Evolutionary conservation across 1,284 basidiomycete genomes (phyloP), one percentile per base, ranked within the genome.

Genomic region (Fomitiporia mediterranea): DNA sequence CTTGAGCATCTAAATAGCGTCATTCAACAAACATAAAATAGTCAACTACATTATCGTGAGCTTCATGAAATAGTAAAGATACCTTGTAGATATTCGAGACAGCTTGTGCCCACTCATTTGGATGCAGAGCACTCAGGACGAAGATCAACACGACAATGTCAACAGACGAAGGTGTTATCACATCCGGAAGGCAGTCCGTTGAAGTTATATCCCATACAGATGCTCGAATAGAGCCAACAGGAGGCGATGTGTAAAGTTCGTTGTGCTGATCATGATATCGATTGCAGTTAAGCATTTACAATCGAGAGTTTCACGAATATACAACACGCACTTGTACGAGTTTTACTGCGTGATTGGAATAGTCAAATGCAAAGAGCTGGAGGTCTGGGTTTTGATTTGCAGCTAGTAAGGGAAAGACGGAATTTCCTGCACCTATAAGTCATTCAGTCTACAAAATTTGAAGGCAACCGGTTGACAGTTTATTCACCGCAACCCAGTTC

Each of bases 71-170:
- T 6, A 46, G n/a, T 13, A 5, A 46, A 9, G 76, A 21, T 49
- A 92, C 92, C 64, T 76, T 79, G 64, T 88, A 82, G 0, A 97
- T 80, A 67, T 99, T 99, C n/a, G 77, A 70, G 17, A 97, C 76
- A 0, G 95, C 95, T 57, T 80, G 81, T 0, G 73, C 69, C 97
- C 97, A 99, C 74, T 99, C 96, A 50, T 83, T 71, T 0, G 97
- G 97, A 68, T 98, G 94, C 15, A 99, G 73, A 0, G 97, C 97
- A 53, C 91, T 95, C 53, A 99, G 74, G 13, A 98, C 94, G 67
- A 98, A 99, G 47, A 99, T 90, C 61, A 98, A 81, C n/a, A 95
- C 83, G 38, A 93, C 77, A 32, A 98, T 84, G 66, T 99, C 94
- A 15, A 95, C 85, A 8, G 80, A 83, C 11, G 73, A 81, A 4